phyloP scores from a whole-genome alignment of 352 stramenopile genomes.

The Phytophthora meadii region DNA sequence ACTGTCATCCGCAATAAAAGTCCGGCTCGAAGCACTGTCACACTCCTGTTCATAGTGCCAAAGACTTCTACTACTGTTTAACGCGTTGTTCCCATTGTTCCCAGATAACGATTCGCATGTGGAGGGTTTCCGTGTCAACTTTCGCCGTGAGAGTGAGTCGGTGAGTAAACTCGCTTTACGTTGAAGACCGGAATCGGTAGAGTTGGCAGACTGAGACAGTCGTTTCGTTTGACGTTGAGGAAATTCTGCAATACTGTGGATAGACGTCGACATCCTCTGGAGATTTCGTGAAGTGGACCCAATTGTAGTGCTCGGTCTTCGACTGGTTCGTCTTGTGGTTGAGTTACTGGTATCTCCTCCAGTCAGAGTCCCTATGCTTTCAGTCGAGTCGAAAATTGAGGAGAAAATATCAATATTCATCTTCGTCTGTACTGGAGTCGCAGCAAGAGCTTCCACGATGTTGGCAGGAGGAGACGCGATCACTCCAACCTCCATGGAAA shows the following conservation, averaged over 20 bases:
- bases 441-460: constrained; percentile 19
- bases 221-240: constrained; percentile 21
- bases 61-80: constrained; percentile 23
- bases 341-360: neutral
- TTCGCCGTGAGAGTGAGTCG: constrained; percentile 35
- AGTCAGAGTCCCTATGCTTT: neutral
- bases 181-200: constrained; percentile 8
- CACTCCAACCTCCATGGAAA: constrained; percentile 36
- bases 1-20: constrained; percentile 27
- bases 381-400: constrained; percentile 26
- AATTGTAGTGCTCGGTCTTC: neutral
- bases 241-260: constrained; percentile 31
- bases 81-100: constrained; percentile 10
- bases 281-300: constrained; percentile 12
- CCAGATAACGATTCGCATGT: constrained; percentile 13
- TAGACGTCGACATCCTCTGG: constrained; percentile 13
- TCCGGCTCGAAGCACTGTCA: constrained; percentile 16
- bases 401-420: constrained; percentile 61
- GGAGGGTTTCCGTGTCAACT: constrained; percentile 18
- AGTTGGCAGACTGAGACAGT: constrained; percentile 17
- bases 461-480: constrained; percentile 21
- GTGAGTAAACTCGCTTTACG: constrained; percentile 28
- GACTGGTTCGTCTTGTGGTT: constrained; percentile 9
- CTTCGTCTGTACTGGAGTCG: constrained; percentile 37
- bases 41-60: constrained; percentile 36